phyloP scores from a whole-genome alignment of 352 stramenopile species.

The Globisporangium alternatum region DNA sequence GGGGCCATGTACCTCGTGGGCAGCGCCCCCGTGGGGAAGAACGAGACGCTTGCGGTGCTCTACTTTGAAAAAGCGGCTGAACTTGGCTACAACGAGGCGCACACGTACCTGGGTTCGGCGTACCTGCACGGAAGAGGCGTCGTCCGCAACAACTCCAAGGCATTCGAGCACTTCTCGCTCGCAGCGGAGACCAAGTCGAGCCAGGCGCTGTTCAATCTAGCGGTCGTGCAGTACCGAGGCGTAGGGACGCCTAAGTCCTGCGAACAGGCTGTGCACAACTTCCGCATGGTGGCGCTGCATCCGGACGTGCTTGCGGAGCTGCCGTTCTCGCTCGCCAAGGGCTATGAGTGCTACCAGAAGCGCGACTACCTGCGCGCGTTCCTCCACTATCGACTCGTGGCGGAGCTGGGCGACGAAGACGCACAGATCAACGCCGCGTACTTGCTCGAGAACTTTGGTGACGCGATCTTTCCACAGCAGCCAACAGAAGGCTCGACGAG shows the following conservation, averaged over 20 bases:
- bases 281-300: conserved; percentile 62
- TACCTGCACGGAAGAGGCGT: conserved; percentile 66
- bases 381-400: conserved; percentile 63
- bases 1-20: conserved; percentile 58
- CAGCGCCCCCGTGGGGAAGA: conserved; percentile 40
- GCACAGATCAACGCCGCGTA: conserved; percentile 70
- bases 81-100: conserved; percentile 56
- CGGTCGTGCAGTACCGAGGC: conserved; percentile 68
- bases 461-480: conserved; percentile 29
- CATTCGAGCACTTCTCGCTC: conserved; percentile 60
- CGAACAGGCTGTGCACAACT: conserved; percentile 40
- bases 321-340: conserved; percentile 68
- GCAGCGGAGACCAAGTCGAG: conserved; percentile 49
- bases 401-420: conserved; percentile 62
- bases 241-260: conserved; percentile 52
- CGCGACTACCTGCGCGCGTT: conserved; percentile 66
- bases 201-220: conserved; percentile 68
- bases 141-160: conserved; percentile 34
- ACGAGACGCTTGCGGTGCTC: conserved; percentile 51
- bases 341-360: conserved; percentile 57
- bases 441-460: conserved; percentile 56
- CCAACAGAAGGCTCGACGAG: conserved; percentile 5
- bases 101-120: conserved; percentile 64
- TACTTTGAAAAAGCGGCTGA: conserved; percentile 62
- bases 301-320: conserved; percentile 40